Conservation (phyloP, 768 basidiomycete genomes). For the Candolleomyces eurysporus region DNA sequence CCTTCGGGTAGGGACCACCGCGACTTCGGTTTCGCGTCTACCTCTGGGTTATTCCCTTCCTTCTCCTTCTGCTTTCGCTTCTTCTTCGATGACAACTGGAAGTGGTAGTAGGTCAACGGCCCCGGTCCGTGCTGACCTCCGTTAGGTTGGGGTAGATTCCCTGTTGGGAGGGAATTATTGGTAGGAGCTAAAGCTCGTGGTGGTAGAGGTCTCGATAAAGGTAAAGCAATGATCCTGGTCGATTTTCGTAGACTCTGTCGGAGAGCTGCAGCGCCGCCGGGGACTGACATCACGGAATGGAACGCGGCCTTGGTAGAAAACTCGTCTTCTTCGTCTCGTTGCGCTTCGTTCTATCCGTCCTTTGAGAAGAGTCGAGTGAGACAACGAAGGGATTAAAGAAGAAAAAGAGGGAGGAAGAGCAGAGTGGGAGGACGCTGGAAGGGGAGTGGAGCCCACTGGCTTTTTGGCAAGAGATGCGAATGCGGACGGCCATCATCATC, state of each 20-base stretch:
- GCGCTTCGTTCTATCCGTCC: too few species aligned
- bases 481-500: too few species aligned
- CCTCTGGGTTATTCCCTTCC: conserved; percentile 3
- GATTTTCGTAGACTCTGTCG: conserved; percentile 21
- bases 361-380: too few species aligned
- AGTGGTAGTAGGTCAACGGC: conserved; percentile 42
- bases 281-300: conserved; percentile 16
- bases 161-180: conserved; percentile 3
- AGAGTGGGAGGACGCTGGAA: too few species aligned
- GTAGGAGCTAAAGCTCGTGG: background rate
- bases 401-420: too few species aligned
- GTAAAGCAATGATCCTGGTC: conserved; percentile 46
- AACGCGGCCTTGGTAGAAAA: too few species aligned
- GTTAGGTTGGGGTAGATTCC: background rate
- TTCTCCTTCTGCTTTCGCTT: conserved; percentile 15
- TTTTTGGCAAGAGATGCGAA: too few species aligned
- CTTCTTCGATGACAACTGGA: conserved; percentile 32
- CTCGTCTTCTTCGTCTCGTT: too few species aligned
- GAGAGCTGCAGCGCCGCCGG: conserved; percentile 13
- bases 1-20: conserved; percentile 35
- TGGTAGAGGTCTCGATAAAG: conserved; percentile 36
- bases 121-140: conserved; percentile 5
- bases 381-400: too few species aligned
- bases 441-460: too few species aligned
- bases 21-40: conserved; percentile 17